Evolutionary conservation across 495 filamentous ascomycete genomes (phyloP).

Genomic region (Hypoxylon lenormandii): DNA sequence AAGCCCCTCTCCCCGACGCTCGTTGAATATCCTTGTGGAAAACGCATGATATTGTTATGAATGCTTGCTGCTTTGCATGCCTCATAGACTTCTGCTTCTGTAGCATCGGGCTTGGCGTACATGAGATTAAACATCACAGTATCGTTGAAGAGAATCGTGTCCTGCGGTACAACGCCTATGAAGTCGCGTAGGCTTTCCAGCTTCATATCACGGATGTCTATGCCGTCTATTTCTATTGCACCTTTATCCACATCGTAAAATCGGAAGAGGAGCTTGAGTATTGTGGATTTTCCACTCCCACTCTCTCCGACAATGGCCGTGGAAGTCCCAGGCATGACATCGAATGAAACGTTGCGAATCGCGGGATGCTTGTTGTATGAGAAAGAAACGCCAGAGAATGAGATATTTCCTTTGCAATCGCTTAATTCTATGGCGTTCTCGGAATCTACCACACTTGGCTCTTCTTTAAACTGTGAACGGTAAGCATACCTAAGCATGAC

Average conservation of each 20-base stretch:
- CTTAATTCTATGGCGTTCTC: conserved; percentile 55
- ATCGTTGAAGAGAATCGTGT: conserved; percentile 73
- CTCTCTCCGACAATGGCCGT: conserved; percentile 75
- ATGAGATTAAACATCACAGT: conserved; percentile 85
- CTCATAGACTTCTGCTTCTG: conserved; percentile 77
- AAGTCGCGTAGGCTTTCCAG: conserved; percentile 65
- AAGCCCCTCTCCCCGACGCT: not conserved
- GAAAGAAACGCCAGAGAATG: conserved; percentile 80
- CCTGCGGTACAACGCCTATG: conserved; percentile 72
- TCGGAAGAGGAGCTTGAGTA: conserved; percentile 64
- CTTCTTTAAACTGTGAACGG: conserved; percentile 79
- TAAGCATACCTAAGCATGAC: too few species aligned
- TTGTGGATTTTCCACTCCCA: conserved; percentile 75
- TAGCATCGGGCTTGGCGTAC: conserved; percentile 78
- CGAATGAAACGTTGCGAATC: conserved; percentile 74
- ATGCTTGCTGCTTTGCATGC: conserved; percentile 84
- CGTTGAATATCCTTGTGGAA: conserved; percentile 54
- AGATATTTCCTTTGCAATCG: conserved; percentile 74
- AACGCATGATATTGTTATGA: conserved; percentile 81
- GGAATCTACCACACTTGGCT: conserved; percentile 31
- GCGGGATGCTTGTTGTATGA: conserved; percentile 80
- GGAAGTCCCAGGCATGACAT: conserved; percentile 78
- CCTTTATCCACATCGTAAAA: conserved; percentile 60
- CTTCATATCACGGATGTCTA: conserved; percentile 65
- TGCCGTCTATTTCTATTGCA: conserved; percentile 62